Conservation (phyloP, 78 protist genomes). For the Guillardia theta region DNA sequence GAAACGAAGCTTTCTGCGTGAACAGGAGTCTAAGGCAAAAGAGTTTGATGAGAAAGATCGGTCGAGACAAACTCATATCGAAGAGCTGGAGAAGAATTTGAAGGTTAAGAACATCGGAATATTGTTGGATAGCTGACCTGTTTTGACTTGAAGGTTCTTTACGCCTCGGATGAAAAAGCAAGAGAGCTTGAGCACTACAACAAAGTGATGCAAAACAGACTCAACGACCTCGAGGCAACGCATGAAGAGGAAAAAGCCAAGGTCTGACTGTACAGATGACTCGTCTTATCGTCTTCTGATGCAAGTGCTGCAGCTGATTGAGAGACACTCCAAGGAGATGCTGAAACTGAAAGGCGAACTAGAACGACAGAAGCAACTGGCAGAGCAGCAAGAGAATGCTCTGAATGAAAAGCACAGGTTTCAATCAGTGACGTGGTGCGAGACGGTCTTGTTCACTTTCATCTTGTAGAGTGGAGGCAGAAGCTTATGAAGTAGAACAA, state of each 20-base stretch:
- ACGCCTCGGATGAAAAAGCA: not conserved
- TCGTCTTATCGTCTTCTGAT: not conserved
- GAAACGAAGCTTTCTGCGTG: not conserved
- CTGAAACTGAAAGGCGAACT: not conserved
- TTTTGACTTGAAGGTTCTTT: not conserved
- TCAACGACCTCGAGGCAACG: not conserved
- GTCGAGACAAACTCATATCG: not conserved
- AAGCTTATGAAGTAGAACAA: not conserved
- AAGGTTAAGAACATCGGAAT: too few species aligned
- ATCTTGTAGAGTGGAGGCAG: not conserved
- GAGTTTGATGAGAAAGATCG: slow-evolving; percentile 17
- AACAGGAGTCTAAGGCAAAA: not conserved
- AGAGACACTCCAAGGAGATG: not conserved
- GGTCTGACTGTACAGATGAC: not conserved
- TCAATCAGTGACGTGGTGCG: not conserved
- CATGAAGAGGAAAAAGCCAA: not conserved
- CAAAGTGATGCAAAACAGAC: not conserved
- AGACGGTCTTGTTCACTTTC: not conserved
- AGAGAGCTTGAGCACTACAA: slow-evolving; percentile 2
- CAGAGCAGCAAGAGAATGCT: not conserved
- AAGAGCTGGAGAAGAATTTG: not conserved
- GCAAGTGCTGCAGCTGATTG: not conserved
- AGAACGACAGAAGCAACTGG: not conserved
- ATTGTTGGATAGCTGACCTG: not conserved
- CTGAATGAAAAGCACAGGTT: not conserved